These are phyloP conservation scores for Helotiales sp. DNA, from an alignment of 2,329 filamentous ascomycete genomes.

Conservation along the genomic window DNA sequence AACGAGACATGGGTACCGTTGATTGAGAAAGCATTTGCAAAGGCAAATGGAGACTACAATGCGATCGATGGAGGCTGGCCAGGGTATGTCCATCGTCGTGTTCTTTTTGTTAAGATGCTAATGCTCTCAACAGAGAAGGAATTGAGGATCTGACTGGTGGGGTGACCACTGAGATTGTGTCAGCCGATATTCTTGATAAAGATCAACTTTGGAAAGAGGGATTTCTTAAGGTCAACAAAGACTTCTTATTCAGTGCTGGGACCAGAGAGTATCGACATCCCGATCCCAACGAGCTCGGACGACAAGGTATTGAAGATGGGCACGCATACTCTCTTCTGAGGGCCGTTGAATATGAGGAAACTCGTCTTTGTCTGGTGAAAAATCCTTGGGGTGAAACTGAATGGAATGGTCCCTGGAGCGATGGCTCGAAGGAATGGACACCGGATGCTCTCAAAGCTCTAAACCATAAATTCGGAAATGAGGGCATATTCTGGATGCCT, in stretches of 20 bases:
- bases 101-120: too few species aligned
- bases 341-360: constrained; percentile 52
- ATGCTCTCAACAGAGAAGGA: constrained; percentile 53
- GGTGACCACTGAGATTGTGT: constrained; percentile 67
- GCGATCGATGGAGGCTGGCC: constrained; percentile 75
- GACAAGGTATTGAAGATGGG: constrained; percentile 56
- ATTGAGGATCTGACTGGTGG: constrained; percentile 65
- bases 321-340: constrained; percentile 61
- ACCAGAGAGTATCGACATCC: constrained; percentile 31
- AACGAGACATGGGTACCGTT: constrained; percentile 84
- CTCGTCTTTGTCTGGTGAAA: constrained; percentile 41
- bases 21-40: constrained; percentile 81
- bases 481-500: constrained; percentile 64
- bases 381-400: constrained; percentile 57
- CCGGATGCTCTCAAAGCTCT: constrained; percentile 55
- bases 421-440: constrained; percentile 64
- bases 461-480: constrained; percentile 59
- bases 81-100: too few species aligned
- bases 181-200: constrained; percentile 72
- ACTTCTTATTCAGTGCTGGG: constrained; percentile 70
- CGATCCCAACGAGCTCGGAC: constrained; percentile 34
- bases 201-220: constrained; percentile 86
- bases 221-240: constrained; percentile 69
- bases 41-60: constrained; percentile 75
- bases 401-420: constrained; percentile 48